Evolutionary conservation across 768 basidiomycete genomes (phyloP), one percentile per base, ranked within the genome.

Genomic region (Macrolepiota fuliginosa): DNA sequence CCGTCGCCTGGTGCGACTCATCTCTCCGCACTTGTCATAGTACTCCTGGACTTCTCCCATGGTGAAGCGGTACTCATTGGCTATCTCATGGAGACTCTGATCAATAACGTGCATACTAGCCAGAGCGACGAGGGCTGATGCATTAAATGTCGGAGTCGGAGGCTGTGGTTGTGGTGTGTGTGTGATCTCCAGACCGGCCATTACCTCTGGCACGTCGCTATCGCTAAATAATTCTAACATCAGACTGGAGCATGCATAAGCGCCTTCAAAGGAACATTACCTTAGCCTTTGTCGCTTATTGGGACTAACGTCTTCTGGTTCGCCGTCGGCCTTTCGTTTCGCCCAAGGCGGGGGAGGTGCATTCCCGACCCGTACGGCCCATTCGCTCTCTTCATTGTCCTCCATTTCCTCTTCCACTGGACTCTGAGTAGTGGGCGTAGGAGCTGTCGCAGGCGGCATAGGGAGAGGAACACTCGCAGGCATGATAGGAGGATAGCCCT

Each of bases 11-110:
- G 91, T 91, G 52, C 81, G 80, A 37, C 78, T 81, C 81, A 91
- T 84, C 66, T 91, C 89, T 13, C 88, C 87, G 61, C 82, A 88
- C 63, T 80, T 83, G 67, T 91, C 87, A 63, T 91, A 91, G 69
- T 84, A 90, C 67, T 88, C 89, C 68, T 88, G 82, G 13, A 93
- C 90, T 72, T 93, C 91, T 64, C 87, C 86, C 0, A 84, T 70
- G 0, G 89, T 89, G 70, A 93, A 93, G 54, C 86, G 79, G 66
- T 78, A 89, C 39, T 90, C 84, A 37, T 72, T 76, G 6, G 91
- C 90, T 65, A 93, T 91, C 32, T 87, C 83, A 32, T 73, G 72
- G 40, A 93, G 81, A 11, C 76, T 80, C 66, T 84, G 83, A 65
- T 91, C 89, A 29, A 91, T 80, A 49, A 89, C 82, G 69, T 90